phyloP scores from a whole-genome alignment of 768 basidiomycete species.

The Macrocybe gigantea region DNA sequence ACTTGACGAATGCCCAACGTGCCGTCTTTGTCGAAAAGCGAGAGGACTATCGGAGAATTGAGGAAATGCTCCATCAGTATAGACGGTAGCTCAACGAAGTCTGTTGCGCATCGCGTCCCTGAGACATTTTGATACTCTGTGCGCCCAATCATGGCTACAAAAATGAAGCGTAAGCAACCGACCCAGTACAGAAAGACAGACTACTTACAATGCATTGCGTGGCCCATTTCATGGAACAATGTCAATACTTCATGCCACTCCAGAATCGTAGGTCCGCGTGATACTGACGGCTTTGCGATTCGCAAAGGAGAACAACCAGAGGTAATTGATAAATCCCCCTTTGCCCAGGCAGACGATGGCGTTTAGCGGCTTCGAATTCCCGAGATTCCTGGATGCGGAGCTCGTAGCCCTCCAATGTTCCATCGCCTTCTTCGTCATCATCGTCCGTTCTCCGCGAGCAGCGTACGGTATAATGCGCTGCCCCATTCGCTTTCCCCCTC shows the following conservation, averaged over 20 bases:
- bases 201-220: constrained; percentile 95
- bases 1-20: constrained; percentile 38
- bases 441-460: constrained; percentile 91
- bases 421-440: constrained; percentile 74
- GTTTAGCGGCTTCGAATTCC: constrained; percentile 60
- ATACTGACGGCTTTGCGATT: constrained; percentile 58
- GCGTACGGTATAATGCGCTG: constrained; percentile 96
- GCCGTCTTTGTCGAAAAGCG: constrained; percentile 62
- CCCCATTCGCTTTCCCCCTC: constrained; percentile 80
- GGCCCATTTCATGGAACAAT: constrained; percentile 98
- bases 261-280: constrained; percentile 65
- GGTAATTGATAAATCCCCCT: constrained; percentile 83
- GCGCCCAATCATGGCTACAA: constrained; percentile 90
- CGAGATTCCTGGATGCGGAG: constrained; percentile 40
- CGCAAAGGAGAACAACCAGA: constrained; percentile 85
- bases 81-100: constrained; percentile 96
- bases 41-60: constrained; percentile 75
- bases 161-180: neutral
- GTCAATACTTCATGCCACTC: constrained; percentile 94
- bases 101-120: constrained; percentile 95
- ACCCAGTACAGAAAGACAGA: constrained; percentile 1
- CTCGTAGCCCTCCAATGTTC: constrained; percentile 33
- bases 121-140: constrained; percentile 98
- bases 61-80: constrained; percentile 99
- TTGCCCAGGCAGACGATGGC: constrained; percentile 51